Evolutionary conservation across 495 filamentous ascomycete genomes (phyloP).

Genomic region (Aspergillus asperescens): DNA sequence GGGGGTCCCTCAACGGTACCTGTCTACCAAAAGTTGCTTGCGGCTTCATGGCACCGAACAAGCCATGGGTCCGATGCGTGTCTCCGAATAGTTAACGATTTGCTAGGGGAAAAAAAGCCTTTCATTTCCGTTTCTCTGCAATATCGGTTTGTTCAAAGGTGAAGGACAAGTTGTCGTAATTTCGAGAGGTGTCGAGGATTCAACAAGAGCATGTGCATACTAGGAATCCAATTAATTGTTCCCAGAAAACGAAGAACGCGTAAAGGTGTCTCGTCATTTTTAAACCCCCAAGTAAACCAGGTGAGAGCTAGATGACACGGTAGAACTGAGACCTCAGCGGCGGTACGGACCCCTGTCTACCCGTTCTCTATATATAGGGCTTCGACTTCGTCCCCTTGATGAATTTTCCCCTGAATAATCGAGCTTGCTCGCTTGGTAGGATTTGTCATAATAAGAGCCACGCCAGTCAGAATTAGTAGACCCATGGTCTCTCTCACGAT

Average conservation of each 20-base stretch:
- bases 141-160: too few species aligned
- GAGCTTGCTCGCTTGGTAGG: slow-evolving; percentile 18
- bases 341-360: slow-evolving; percentile 14
- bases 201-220: background rate
- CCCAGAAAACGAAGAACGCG: background rate
- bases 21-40: slow-evolving; percentile 10
- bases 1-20: slow-evolving; percentile 15
- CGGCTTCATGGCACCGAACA: background rate
- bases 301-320: background rate
- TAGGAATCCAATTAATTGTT: background rate
- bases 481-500: slow-evolving; percentile 21
- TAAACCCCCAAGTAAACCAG: background rate
- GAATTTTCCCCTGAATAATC: slow-evolving; percentile 32
- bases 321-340: slow-evolving; percentile 1
- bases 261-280: background rate
- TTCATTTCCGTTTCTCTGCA: too few species aligned
- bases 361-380: slow-evolving; percentile 30
- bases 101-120: background rate
- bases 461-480: slow-evolving; percentile 23
- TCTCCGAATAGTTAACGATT: background rate
- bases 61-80: background rate
- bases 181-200: background rate
- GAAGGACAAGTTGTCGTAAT: too few species aligned
- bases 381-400: slow-evolving; percentile 38
- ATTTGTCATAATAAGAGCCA: slow-evolving; percentile 11